phyloP scores from a whole-genome alignment of 2,329 filamentous ascomycete species.

The Karstenula rhodostoma region DNA sequence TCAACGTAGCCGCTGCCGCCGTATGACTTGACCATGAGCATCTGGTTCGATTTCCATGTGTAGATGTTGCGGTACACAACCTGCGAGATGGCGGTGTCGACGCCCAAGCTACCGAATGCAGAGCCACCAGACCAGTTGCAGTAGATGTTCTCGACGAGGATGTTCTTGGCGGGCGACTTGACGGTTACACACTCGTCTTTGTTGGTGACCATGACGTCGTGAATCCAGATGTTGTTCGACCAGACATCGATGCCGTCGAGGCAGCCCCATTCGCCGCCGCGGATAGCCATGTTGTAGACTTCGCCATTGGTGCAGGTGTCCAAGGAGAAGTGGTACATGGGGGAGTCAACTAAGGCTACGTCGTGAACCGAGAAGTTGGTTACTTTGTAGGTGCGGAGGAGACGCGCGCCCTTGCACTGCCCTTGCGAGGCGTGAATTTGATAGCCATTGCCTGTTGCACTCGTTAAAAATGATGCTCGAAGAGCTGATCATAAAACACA shows the following conservation, averaged over 20 bases:
- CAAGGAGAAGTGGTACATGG: constrained; percentile 60
- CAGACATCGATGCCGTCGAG: constrained; percentile 66
- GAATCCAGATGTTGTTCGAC: constrained; percentile 64
- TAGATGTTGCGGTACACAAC: constrained; percentile 66
- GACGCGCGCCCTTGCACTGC: constrained; percentile 52
- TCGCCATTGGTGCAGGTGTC: constrained; percentile 62
- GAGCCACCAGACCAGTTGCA: constrained; percentile 70
- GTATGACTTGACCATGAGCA: constrained; percentile 70
- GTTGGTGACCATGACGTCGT: constrained; percentile 69
- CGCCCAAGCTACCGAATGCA: constrained; percentile 64
- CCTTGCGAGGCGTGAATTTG: constrained; percentile 54
- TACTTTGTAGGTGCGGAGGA: constrained; percentile 57
- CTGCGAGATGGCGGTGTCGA: constrained; percentile 59
- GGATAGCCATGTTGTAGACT: constrained; percentile 64
- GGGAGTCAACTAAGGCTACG: constrained; percentile 58
- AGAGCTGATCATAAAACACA: constrained; percentile 9
- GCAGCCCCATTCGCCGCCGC: constrained; percentile 61
- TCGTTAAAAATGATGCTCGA: not conserved
- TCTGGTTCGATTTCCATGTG: constrained; percentile 67
- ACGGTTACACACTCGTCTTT: constrained; percentile 69
- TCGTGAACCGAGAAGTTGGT: constrained; percentile 60
- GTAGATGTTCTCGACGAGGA: constrained; percentile 67
- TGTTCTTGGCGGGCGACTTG: constrained; percentile 58
- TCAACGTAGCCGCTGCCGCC: constrained; percentile 64
- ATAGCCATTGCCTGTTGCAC: constrained; percentile 55